Evolutionary conservation across 176 grass and related monocot species (phyloP), one percentile per base, ranked within the genome.

Genomic region (Oryza nivara): DNA sequence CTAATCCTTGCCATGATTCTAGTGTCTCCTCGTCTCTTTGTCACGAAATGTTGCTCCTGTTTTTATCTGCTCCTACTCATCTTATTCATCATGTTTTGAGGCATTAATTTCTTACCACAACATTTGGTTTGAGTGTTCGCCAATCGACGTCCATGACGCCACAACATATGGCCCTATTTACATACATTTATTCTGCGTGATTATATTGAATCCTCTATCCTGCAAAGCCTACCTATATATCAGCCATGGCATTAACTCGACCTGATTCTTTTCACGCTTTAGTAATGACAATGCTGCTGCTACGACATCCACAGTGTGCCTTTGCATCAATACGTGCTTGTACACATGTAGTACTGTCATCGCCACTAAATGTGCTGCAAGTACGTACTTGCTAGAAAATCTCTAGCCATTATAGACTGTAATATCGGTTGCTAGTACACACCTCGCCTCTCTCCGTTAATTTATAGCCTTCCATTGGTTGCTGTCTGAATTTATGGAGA

Each of bases 1-100:
- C 10, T 30, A 58, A 89, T 89, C 87, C 51, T 70, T 38, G 15
- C 56, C 8, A 15, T 15, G 76, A 85, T 89, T 22, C 82, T 25
- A 14, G 47, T 85, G 76, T 69, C 48, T 34, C 70, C 61, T 9
- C 19, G 28, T 17, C 43, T 7, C 25, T 25, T 40, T 54, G 35
- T 22, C 17, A 46, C 36, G 4, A 11, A 72, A 36, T 78, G 43
- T n/a, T 36, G 6, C 41, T 43, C 10, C 72, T 70, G 65, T 36
- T 20, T 20, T 47, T 54, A 72, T 81, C 82, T n/a, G 68, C 16
- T 67, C 47, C 47, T 67, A 68, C 46, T 15, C 44, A 26, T n/a
- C 22, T 13, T 49, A 17, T 22, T 48, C 43, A 43, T 75, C 19
- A 26, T 26, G 52, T 7, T 7, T 1, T 45, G 14, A 30, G 17